Evolutionary conservation across 345 rosid species (phyloP).

Genomic region (Hypericum androsaemum): DNA sequence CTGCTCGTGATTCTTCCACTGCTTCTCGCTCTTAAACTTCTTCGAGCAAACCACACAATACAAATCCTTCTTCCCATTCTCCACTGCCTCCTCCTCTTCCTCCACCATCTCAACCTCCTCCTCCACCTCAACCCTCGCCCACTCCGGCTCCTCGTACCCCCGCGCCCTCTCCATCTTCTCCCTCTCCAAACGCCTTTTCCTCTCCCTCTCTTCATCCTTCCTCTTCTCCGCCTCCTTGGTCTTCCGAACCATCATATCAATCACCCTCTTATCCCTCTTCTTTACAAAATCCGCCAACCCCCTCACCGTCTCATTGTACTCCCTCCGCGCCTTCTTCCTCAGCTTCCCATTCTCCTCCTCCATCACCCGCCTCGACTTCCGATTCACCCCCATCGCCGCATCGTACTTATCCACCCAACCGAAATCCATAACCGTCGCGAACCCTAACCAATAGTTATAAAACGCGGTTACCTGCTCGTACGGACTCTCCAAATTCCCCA

Average conservation of each 20-base stretch:
- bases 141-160: constrained; percentile 54
- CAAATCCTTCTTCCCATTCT: constrained; percentile 36
- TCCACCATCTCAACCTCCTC: constrained; percentile 27
- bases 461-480: constrained; percentile 74
- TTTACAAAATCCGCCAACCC: constrained; percentile 73
- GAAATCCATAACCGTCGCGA: constrained; percentile 78
- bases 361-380: constrained; percentile 73
- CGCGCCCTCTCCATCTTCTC: constrained; percentile 54
- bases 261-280: constrained; percentile 93
- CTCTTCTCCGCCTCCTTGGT: constrained; percentile 54
- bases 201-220: constrained; percentile 49
- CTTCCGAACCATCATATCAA: constrained; percentile 64
- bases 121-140: constrained; percentile 43
- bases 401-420: constrained; percentile 79
- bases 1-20: constrained; percentile 96
- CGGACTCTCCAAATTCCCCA: constrained; percentile 79
- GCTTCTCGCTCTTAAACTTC: constrained; percentile 90
- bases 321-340: constrained; percentile 74
- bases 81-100: constrained; percentile 33
- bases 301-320: constrained; percentile 74
- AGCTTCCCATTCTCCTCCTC: constrained; percentile 92
- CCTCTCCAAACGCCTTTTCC: constrained; percentile 53
- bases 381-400: constrained; percentile 54
- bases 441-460: constrained; percentile 77
- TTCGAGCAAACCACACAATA: constrained; percentile 83